Base-by-base conservation (phyloP, 805 yeast species). In the Cyberlindnera veronae region DNA sequence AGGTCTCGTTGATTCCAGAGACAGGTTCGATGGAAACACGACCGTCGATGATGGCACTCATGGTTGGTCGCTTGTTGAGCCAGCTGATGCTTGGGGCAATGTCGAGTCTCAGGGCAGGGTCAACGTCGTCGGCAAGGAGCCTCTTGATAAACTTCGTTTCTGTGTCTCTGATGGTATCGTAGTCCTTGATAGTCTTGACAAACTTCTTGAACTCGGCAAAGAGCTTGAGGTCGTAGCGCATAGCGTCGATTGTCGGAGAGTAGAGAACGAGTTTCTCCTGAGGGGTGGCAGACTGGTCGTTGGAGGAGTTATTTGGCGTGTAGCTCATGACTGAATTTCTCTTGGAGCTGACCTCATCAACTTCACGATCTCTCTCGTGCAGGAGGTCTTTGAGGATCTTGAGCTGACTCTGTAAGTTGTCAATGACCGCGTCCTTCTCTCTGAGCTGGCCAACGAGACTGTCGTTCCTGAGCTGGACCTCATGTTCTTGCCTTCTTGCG, bases 11-110 rank as follows among this genome's bases (percentile, higher is more conserved):
- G 29, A 83, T 72, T 0, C 91, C 90, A 37, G 87, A 77, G 8
- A 90, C 75, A 0, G 99, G 99, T 61, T 89, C 95, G 29, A 91
- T 80, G 3, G 79, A 71, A 6, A 87, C 88, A 32, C 83, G 72
- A 3, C 95, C 95, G 37, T 89, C 96, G 23, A 84, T 74, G 47
- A 91, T 70, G 14, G 81, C 73, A 33, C 70, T 62, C 69, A 89
- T 68, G 40, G 90, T 72, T 11, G 79, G 64, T 41, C 84, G 71
- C 46, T 76, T 73, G 36, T 70, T 76, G 41, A 81, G 71, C 77
- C 80, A 81, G 20, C 81, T 69, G 36, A 81, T 60, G 14, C 82
- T 79, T 3, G 81, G 78, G 0, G 90, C 80, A 30, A 63, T 57
- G 43, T 83, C 90, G 19, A 84, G 61, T 46, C 77, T 73, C 29